Base-by-base conservation (phyloP, 257 asterid genomes). In the Solanum chmielewskii region DNA sequence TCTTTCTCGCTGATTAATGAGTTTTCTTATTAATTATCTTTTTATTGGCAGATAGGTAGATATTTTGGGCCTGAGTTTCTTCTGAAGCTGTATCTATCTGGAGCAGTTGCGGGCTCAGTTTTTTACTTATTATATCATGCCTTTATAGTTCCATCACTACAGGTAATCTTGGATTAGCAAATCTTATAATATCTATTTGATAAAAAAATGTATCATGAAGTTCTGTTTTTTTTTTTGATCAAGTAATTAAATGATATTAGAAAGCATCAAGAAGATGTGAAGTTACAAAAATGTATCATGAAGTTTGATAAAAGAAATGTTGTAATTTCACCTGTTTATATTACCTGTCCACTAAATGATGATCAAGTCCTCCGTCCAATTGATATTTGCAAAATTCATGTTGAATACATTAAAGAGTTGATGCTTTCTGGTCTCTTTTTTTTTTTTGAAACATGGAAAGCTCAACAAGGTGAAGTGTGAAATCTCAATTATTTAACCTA, bases 21-120 rank as follows among this genome's bases (percentile, higher is more conserved):
- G 74, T 77, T 86, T 3, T 23, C 66, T 81, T 81, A 23, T 86
- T 37, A 16, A 15, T 23, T 23, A 21, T 52, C 86, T 75, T 59
- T 45, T 37, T 77, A 21, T 47, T 81, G 73, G 71, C 94, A 97
- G 99, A 69, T 94, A 21, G 98, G 96, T 89, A 92, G 92, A 84
- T 62, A 59, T 66, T 97, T 94, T 91, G 99, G 98, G 86, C 92
- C 99, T 64, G 87, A 91, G 83, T 97, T 92, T 91, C 89, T 97
- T 90, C 91, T 97, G 91, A 97, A 90, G 88, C 81, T 95, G 89
- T 97, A 97, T 91, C 90, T 97, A 52, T 88, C 94, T 81, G 99
- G 98, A 87, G 98, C 98, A 39, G 86, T 93, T 92, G 95, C 83
- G 86, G 99, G 98, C 89, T 95, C 99, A 49, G 87, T 94, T 86